Evolutionary conservation across 441 rosid genomes (phyloP), one percentile per base, ranked within the genome.

Genomic region (Omphalea diandra): DNA sequence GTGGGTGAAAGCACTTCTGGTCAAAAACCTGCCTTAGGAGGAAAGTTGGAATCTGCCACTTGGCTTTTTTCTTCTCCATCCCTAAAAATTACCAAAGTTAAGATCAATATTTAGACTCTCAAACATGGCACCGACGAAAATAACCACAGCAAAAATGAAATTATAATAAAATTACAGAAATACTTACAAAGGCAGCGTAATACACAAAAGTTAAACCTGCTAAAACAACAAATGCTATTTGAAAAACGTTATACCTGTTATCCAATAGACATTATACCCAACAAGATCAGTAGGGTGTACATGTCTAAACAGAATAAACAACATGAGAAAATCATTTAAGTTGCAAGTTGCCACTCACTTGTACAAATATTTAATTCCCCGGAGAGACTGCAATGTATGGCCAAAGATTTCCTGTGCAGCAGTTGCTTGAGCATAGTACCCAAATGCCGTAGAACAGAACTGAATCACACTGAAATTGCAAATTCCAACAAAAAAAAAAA

Each of bases 361-460:
- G 90, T 93, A 93, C 58, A 96, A 78, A 77, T 93, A 93, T 79
- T 84, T 91, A 66, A 96, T 91, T 82, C 99, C 99, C 26, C 97
- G 84, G 53, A 96, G 99, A 64, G 97, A 96, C 80, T 93, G 88
- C 79, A 96, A 84, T 0, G 99, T 96, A 87, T 96, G 97, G 63
- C 98, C 97, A 62, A 96, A 96, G 67, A 96, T 96, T 84, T 96
- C 98, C 67, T 96, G 98, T 0, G 98, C 98, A 66, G 99, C 97
- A 2, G 98, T 96, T 71, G 98, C 99, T 87, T 90, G 99, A 50
- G 99, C 99, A 70, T 96, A 96, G 78, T 93, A 96, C 77, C 93
- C 99, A 74, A 96, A 96, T 47, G 99, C 98, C 9, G 98, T 91
- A 63, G 99, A 76, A 50, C 98, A 96, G 76, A 96, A 96, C 44